A percentile compares a stretch with the other conserved stretches of the same genome.
Evolutionary conservation across 2,329 filamentous ascomycete genomes (phyloP).

Genomic region (Trichoderma afroharzianum): DNA sequence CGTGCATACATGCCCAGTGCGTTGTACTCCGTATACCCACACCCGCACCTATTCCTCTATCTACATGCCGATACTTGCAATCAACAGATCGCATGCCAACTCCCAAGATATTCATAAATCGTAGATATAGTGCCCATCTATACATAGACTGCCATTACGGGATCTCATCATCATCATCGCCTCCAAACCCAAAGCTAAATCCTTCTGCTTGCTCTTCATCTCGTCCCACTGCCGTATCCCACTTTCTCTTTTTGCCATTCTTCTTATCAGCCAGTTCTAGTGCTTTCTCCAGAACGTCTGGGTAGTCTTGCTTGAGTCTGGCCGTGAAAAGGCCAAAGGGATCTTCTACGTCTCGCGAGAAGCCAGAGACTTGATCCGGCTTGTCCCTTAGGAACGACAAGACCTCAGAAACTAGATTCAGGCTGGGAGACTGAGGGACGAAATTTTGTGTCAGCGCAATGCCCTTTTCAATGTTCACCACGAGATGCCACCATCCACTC

Average conservation of each 20-base stretch:
- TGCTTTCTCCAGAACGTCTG: conserved; percentile 64
- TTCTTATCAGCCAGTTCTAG: conserved; percentile 62
- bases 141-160: conserved; percentile 1
- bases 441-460: conserved; percentile 96
- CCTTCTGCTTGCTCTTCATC: conserved; percentile 32
- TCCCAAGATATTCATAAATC: not conserved
- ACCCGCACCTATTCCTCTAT: not conserved
- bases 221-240: conserved; percentile 67
- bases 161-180: conserved; percentile 46
- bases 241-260: conserved; percentile 71
- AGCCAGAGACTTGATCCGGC: conserved; percentile 82
- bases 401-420: conserved; percentile 65
- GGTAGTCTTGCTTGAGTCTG: conserved; percentile 59
- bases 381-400: conserved; percentile 79
- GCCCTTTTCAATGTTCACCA: conserved; percentile 80
- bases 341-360: conserved; percentile 66
- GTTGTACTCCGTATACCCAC: not conserved
- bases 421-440: conserved; percentile 60
- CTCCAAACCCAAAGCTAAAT: conserved; percentile 43
- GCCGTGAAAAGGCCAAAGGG: conserved; percentile 73
- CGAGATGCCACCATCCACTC: conserved; percentile 94
- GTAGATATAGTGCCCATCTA: not conserved
- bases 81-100: not conserved
- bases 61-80: not conserved
- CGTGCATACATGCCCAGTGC: not conserved